A percentile compares a stretch with the other conserved stretches of the same genome.
Conservation (phyloP, 371 early-diverging fungal species). For the Ordospora colligata region DNA sequence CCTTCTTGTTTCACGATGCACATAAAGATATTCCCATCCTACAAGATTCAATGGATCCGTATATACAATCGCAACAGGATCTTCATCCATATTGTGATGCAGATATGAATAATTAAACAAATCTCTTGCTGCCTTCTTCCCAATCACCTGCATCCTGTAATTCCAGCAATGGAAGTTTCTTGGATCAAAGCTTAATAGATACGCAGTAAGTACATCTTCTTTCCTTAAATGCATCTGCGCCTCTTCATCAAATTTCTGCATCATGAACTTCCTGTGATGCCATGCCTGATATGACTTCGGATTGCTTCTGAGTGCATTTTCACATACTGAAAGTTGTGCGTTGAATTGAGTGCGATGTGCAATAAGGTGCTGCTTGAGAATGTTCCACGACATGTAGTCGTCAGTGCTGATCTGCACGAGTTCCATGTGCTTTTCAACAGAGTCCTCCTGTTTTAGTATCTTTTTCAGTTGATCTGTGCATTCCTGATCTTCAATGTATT, state of each 20-base stretch:
- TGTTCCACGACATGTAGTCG: slow-evolving; percentile 49
- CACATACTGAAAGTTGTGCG: slow-evolving; percentile 32
- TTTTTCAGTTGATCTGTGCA: slow-evolving; percentile 15
- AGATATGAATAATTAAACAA: slow-evolving; percentile 50
- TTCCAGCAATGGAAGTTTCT: slow-evolving; percentile 58
- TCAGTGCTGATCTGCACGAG: slow-evolving; percentile 46
- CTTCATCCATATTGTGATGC: not conserved
- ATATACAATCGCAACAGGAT: slow-evolving; percentile 11
- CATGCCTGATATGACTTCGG: slow-evolving; percentile 53
- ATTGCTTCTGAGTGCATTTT: slow-evolving; percentile 37
- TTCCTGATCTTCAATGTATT: slow-evolving; percentile 11
- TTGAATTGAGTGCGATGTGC: not conserved
- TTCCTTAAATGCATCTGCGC: not conserved
- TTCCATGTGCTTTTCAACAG: slow-evolving; percentile 34
- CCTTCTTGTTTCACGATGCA: slow-evolving; percentile 4
- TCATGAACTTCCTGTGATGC: slow-evolving; percentile 44
- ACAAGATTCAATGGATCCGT: slow-evolving; percentile 38
- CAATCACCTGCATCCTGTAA: slow-evolving; percentile 21
- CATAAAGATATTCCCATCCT: slow-evolving; percentile 36
- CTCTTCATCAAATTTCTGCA: not conserved
- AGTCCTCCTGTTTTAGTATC: not conserved
- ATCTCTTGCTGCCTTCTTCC: slow-evolving; percentile 7
- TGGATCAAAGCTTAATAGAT: slow-evolving; percentile 35
- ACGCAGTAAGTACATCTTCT: slow-evolving; percentile 25
- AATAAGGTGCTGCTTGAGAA: slow-evolving; percentile 28